A percentile compares a stretch with the other conserved stretches of the same genome.
Conservation (phyloP, 345 rosid species). For the Syzygium grande region DNA sequence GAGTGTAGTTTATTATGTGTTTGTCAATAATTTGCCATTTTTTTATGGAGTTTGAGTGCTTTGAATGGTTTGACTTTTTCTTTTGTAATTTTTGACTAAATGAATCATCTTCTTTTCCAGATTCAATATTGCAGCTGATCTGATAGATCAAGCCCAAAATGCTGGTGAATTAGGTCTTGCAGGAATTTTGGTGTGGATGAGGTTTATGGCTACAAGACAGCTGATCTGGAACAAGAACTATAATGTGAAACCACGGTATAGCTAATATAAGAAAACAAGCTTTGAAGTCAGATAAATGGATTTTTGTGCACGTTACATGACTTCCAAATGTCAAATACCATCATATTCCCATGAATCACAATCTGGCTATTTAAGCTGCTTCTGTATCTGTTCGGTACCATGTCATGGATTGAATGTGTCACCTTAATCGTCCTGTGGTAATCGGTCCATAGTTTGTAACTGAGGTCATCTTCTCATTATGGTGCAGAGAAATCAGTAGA, state of each 20-base stretch:
- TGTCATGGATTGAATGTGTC: background rate
- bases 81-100: background rate
- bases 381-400: background rate
- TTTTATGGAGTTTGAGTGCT: background rate
- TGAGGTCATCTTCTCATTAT: background rate
- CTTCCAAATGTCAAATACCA: background rate
- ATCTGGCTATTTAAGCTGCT: background rate
- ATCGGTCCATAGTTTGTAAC: background rate
- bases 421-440: background rate
- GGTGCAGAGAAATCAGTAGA: constrained; percentile 84
- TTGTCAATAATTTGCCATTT: background rate
- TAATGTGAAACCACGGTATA: constrained; percentile 97
- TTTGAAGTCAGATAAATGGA: background rate
- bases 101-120: constrained; percentile 20
- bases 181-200: constrained; percentile 96
- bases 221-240: constrained; percentile 98
- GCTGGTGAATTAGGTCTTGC: constrained; percentile 78
- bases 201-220: constrained; percentile 99
- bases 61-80: background rate
- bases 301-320: background rate
- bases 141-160: constrained; percentile 65
- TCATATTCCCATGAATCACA: background rate
- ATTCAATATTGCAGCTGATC: constrained; percentile 93
- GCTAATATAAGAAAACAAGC: constrained; percentile 1
- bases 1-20: background rate